These are phyloP conservation scores for Xylaria sp. DNA, from an alignment of 2,329 filamentous ascomycete species.

Conservation along the genomic window DNA sequence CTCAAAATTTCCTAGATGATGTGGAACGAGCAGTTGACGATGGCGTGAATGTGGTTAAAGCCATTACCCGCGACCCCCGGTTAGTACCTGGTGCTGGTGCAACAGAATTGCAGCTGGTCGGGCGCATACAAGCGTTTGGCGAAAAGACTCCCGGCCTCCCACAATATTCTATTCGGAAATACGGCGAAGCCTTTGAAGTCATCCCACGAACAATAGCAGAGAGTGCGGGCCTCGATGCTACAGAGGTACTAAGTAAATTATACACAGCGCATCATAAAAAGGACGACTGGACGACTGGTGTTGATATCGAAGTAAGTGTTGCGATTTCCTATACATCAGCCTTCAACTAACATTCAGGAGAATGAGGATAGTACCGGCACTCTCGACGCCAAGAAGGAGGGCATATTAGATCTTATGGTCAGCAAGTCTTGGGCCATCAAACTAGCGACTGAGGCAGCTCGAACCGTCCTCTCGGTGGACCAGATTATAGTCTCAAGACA, in stretches of 20 bases:
- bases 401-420: slow-evolving; percentile 91
- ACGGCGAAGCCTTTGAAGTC: slow-evolving; percentile 96
- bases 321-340: neutral
- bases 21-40: slow-evolving; percentile 97
- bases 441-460: slow-evolving; percentile 91
- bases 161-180: slow-evolving; percentile 98
- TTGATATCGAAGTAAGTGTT: slow-evolving; percentile 81
- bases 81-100: slow-evolving; percentile 95
- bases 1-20: slow-evolving; percentile 97
- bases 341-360: slow-evolving; percentile 27
- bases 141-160: slow-evolving; percentile 93
- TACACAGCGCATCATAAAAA: slow-evolving; percentile 94
- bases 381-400: slow-evolving; percentile 85
- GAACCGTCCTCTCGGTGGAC: slow-evolving; percentile 94
- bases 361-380: slow-evolving; percentile 64
- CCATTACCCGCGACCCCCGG: slow-evolving; percentile 91
- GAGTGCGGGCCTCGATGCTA: slow-evolving; percentile 94
- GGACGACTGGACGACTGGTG: slow-evolving; percentile 88
- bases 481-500: slow-evolving; percentile 99
- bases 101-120: slow-evolving; percentile 91
- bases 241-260: slow-evolving; percentile 91
- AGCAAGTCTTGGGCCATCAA: slow-evolving; percentile 98
- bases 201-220: slow-evolving; percentile 94
- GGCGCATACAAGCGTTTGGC: slow-evolving; percentile 88
- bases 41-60: slow-evolving; percentile 98